Evolutionary conservation across 805 yeast genomes (phyloP).

Genomic region (Candida mattraensis): DNA sequence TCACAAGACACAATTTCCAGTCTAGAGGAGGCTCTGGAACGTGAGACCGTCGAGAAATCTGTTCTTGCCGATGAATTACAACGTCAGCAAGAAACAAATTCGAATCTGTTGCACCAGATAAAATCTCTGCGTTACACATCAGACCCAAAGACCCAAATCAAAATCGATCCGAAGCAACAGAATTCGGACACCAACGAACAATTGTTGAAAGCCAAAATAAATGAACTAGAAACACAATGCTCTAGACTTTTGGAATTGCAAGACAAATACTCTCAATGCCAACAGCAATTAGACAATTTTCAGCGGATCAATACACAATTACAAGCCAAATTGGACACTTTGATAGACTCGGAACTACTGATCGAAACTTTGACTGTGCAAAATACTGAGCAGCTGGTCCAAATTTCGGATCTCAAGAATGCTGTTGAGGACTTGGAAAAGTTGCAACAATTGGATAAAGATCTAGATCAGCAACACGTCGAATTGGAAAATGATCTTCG

Average conservation of each 20-base stretch:
- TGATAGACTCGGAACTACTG: constrained; percentile 32
- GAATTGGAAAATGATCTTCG: constrained; percentile 45
- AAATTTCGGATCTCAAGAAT: constrained; percentile 34
- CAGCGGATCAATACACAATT: constrained; percentile 25
- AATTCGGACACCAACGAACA: no score
- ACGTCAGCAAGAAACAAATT: not conserved
- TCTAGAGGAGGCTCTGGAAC: constrained; percentile 34
- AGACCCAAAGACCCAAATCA: no score
- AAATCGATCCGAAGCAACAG: no score
- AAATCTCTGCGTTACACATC: no score
- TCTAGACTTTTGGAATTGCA: constrained; percentile 22
- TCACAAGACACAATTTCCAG: constrained; percentile 19
- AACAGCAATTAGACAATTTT: constrained; percentile 6
- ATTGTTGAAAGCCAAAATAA: constrained; percentile 21
- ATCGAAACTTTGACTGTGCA: constrained; percentile 37
- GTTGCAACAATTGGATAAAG: constrained; percentile 48
- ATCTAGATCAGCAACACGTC: constrained; percentile 46
- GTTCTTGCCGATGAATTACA: constrained; percentile 36
- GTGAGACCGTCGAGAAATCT: constrained; percentile 45
- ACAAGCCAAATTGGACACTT: constrained; percentile 28
- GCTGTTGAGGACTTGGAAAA: constrained; percentile 49
- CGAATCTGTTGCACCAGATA: constrained; percentile 15
- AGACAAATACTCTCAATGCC: constrained; percentile 2
- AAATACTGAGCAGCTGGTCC: constrained; percentile 36
- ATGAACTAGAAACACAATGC: constrained; percentile 9